phyloP scores from a whole-genome alignment of 148 eudicot genomes.

The Vaccinium corymbosum region DNA sequence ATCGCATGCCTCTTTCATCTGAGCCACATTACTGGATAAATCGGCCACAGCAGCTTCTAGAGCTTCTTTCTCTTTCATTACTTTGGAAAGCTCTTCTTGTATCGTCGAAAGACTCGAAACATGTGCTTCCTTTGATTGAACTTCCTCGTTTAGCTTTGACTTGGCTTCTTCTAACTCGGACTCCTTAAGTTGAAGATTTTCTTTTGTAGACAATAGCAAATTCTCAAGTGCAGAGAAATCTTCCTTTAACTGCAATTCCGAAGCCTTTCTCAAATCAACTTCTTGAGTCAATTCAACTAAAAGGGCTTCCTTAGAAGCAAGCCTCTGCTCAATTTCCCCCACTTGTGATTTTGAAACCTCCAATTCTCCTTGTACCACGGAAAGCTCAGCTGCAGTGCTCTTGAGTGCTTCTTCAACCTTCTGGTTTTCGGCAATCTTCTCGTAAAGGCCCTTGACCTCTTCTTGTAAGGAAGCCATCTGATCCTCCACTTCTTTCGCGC shows the following conservation, averaged over 20 bases:
- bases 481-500: constrained; percentile 55
- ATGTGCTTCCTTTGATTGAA: constrained; percentile 34
- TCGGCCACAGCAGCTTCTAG: constrained; percentile 48
- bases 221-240: constrained; percentile 36
- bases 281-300: constrained; percentile 42
- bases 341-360: constrained; percentile 37
- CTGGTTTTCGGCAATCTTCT: constrained; percentile 52
- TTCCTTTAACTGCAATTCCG: constrained; percentile 50
- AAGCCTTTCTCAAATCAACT: constrained; percentile 44
- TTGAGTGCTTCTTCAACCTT: constrained; percentile 53
- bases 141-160: constrained; percentile 45
- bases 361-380: constrained; percentile 35
- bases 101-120: constrained; percentile 7
- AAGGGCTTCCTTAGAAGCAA: constrained; percentile 35
- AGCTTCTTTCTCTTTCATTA: constrained; percentile 32
- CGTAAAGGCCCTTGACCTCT: constrained; percentile 47
- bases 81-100: constrained; percentile 38
- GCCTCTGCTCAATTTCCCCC: constrained; percentile 32
- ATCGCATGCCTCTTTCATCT: constrained; percentile 41
- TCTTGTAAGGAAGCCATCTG: constrained; percentile 45
- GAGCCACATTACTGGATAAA: constrained; percentile 27
- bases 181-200: constrained; percentile 38
- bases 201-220: constrained; percentile 33
- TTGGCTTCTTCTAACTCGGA: constrained; percentile 46
- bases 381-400: constrained; percentile 37